These are phyloP conservation scores for Fulvia fulva DNA, from an alignment of 2,329 filamentous ascomycete species.

Conservation along the genomic window DNA sequence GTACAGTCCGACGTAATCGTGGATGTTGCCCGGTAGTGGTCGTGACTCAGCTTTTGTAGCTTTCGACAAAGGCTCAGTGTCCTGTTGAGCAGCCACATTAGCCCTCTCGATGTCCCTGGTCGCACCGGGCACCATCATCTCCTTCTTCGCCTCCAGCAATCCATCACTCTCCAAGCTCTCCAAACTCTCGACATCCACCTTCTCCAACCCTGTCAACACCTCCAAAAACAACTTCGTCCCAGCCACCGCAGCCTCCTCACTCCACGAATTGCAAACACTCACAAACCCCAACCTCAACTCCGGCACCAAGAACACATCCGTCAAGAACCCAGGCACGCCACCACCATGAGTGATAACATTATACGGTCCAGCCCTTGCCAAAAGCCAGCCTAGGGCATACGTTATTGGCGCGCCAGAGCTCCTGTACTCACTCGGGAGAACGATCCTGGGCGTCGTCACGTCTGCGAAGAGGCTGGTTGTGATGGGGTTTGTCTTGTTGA, in stretches of 20 bases:
- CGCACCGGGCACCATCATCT: not conserved
- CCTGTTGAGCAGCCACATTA: too few species aligned
- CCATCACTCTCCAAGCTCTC: not conserved
- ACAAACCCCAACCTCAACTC: conserved; percentile 29
- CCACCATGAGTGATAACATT: conserved; percentile 31
- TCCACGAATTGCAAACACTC: conserved; percentile 31
- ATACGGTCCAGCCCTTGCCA: conserved; percentile 28
- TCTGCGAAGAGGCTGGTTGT: conserved; percentile 13
- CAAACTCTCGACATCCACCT: not conserved
- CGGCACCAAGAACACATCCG: conserved; percentile 28
- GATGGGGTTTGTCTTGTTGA: not conserved
- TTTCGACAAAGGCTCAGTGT: not conserved
- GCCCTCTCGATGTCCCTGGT: too few species aligned
- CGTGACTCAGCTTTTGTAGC: not conserved
- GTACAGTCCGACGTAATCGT: conserved; percentile 8
- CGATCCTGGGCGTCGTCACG: conserved; percentile 25
- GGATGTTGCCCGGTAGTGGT: not conserved
- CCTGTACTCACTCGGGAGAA: conserved; percentile 36
- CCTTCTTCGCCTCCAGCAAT: not conserved
- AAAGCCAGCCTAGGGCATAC: conserved; percentile 30
- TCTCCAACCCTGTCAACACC: not conserved
- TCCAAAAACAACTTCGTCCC: not conserved
- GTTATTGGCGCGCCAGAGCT: conserved; percentile 34
- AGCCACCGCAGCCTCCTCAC: not conserved
- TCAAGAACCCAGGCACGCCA: conserved; percentile 26